These are phyloP conservation scores for Aspergillus piperis DNA, from an alignment of 2,329 filamentous ascomycete species.

Conservation along the genomic window DNA sequence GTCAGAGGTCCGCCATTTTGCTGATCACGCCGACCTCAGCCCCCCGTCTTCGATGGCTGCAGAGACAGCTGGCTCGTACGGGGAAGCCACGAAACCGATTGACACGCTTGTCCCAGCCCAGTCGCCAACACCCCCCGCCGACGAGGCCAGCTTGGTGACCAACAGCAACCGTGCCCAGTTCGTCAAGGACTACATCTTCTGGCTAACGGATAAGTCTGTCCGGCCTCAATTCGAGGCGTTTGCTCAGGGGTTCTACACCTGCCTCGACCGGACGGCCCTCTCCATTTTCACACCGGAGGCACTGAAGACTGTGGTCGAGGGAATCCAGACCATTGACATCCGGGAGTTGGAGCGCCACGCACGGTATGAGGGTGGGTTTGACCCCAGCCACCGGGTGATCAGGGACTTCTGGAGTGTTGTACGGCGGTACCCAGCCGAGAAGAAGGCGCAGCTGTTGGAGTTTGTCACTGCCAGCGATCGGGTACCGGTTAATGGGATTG, in stretches of 20 bases:
- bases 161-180: constrained; percentile 76
- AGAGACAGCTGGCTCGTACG: constrained; percentile 22
- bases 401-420: constrained; percentile 84
- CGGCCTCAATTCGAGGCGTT: constrained; percentile 78
- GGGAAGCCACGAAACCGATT: constrained; percentile 25
- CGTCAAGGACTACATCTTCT: constrained; percentile 80
- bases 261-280: constrained; percentile 70
- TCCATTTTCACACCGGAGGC: constrained; percentile 69
- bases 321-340: constrained; percentile 77
- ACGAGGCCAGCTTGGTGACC: constrained; percentile 73
- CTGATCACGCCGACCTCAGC: constrained; percentile 20
- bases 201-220: constrained; percentile 77
- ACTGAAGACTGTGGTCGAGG: constrained; percentile 79
- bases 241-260: constrained; percentile 74
- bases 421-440: constrained; percentile 60
- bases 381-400: constrained; percentile 67
- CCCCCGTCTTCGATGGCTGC: constrained; percentile 27
- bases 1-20: constrained; percentile 26
- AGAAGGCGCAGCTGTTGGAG: constrained; percentile 77
- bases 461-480: constrained; percentile 94
- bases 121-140: constrained; percentile 35
- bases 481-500: constrained; percentile 82
- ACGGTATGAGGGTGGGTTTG: constrained; percentile 78
- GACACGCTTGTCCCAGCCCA: constrained; percentile 26
- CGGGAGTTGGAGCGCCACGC: constrained; percentile 68